Evolutionary conservation across 192 early-diverging fungal species (phyloP), one percentile per base, ranked within the genome.

Genomic region (Powellomyces hirtus): DNA sequence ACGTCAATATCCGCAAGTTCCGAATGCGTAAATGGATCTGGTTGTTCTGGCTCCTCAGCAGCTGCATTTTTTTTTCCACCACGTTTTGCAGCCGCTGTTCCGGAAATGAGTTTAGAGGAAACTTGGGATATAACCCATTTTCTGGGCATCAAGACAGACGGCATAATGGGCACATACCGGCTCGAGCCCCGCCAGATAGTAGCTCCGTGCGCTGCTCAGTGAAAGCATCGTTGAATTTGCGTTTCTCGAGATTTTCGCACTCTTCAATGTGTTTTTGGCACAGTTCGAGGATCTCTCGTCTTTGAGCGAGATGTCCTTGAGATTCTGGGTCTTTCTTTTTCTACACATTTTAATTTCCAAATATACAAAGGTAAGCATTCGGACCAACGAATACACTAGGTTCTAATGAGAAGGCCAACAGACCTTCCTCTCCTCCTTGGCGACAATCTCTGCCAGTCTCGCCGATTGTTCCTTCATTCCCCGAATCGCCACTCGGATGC

Each of bases 1-100:
- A 83, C 83, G 50, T 87, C 85, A 61, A 87, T 87, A 65, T 87
- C 85, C n/a, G 83, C 81, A 45, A 87, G 63, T 31, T 87, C 81
- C 3, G 73, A 59, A 10, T 77, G 40, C 18, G 64, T 69, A 52
- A 78, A 86, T 11, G 81, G 81, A 60, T 86, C 79, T 5, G 66
- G 66, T 46, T 40, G 56, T 30, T 55, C 38, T n/a, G 45, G 60
- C 20, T 67, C 65, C 24, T 14, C 60, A 11, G 67, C 74, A 42
- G 65, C 75, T 38, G 66, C 65, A 55, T 36, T 56, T 6, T 58
- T 59, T 11, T 29, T 57, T 29, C 68, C 67, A 7, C 46, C 46
- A 18, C 26, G n/a, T 49, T 56, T 56, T 5, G 16, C 24, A n/a
- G n/a, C n/a, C n/a, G n/a, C n/a, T n/a, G n/a, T n/a, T n/a, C n/a